Conservation (phyloP, 2,329 filamentous ascomycete species). For the Sarocladium kiliense region DNA sequence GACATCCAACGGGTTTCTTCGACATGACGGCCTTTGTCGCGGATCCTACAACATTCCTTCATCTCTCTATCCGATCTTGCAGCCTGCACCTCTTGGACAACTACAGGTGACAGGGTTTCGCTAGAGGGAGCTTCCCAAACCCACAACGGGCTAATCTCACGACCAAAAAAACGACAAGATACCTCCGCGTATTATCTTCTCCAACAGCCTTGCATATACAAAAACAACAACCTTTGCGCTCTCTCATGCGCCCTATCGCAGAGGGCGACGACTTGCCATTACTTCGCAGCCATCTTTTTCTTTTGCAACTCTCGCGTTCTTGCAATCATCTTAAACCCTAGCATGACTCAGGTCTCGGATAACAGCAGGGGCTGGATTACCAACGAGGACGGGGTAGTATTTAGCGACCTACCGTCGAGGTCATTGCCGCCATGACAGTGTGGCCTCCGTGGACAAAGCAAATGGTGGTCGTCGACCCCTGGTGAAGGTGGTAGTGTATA, state of each 20-base stretch:
- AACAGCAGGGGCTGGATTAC: not conserved
- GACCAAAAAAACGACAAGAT: not conserved
- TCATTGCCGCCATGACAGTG: not conserved
- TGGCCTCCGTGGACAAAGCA: not conserved
- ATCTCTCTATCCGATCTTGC: not conserved
- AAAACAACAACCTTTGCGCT: not conserved
- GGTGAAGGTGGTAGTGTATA: constrained; percentile 14
- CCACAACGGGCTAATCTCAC: not conserved
- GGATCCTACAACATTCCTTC: not conserved
- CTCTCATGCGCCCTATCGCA: not conserved
- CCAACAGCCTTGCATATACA: not conserved
- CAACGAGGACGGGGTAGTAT: not conserved
- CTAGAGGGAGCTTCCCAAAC: not conserved
- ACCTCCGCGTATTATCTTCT: not conserved
- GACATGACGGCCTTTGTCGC: constrained; percentile 5
- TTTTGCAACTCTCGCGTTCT: not conserved
- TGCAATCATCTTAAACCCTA: not conserved
- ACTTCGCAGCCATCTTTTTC: not conserved
- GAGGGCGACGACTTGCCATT: not conserved
- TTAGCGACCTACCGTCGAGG: not conserved
- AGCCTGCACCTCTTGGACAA: not conserved
- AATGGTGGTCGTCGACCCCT: not conserved
- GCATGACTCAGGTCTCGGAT: not conserved
- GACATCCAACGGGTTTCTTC: not conserved
- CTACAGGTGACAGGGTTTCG: not conserved